Percentiles rank a stretch among this genome's conserved stretches.
These are phyloP conservation scores for Angomonas deanei DNA, from an alignment of 208 protist species.

Conservation along the genomic window DNA sequence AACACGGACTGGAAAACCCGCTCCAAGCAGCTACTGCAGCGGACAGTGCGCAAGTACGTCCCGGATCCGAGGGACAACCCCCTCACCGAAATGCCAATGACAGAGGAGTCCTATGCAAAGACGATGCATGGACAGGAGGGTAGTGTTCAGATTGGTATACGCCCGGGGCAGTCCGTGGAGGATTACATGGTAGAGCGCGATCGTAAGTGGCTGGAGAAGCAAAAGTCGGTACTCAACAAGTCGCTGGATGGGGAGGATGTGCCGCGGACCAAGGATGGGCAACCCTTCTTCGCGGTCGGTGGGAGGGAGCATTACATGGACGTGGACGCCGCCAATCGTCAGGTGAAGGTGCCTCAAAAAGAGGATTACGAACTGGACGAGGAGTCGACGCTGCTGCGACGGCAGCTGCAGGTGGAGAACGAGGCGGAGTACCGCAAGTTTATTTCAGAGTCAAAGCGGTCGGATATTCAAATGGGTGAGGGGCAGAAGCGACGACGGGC, in stretches of 20 bases:
- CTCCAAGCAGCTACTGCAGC: constrained; percentile 47
- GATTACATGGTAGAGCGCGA: constrained; percentile 86
- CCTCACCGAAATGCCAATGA: constrained; percentile 74
- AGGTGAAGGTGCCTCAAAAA: constrained; percentile 41
- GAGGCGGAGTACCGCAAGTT: constrained; percentile 86
- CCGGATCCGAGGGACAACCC: constrained; percentile 79
- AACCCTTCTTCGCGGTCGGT: constrained; percentile 54
- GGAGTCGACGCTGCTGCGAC: constrained; percentile 67
- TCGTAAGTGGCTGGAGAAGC: constrained; percentile 57
- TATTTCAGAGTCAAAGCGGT: constrained; percentile 71
- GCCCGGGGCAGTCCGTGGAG: constrained; percentile 77
- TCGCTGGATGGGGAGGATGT: constrained; percentile 36
- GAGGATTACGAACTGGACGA: constrained; percentile 82
- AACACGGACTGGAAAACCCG: constrained; percentile 49
- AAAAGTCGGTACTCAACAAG: constrained; percentile 24
- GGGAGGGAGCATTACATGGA: constrained; percentile 62
- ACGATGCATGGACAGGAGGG: constrained; percentile 69
- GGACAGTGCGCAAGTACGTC: constrained; percentile 59
- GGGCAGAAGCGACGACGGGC: constrained; percentile 63
- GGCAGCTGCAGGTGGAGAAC: constrained; percentile 85
- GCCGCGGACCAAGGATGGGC: constrained; percentile 61
- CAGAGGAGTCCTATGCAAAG: constrained; percentile 49
- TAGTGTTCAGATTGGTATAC: constrained; percentile 71
- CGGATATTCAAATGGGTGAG: constrained; percentile 46
- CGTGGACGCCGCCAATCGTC: constrained; percentile 55